Base-by-base conservation (phyloP, 305 asterid genomes). In the Fraxinus floribunda region DNA sequence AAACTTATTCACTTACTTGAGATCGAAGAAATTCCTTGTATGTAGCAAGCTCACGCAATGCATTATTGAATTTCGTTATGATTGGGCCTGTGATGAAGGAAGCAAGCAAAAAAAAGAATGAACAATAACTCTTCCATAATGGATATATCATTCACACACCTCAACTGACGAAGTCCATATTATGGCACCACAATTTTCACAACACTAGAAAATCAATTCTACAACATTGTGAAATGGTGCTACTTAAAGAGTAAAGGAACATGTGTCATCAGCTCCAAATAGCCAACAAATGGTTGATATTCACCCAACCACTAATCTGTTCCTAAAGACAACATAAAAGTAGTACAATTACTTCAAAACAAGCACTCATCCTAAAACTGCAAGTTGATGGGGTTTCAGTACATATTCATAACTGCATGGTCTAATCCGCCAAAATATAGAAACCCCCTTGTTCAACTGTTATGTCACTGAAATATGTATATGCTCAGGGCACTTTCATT, bases 1-100 rank as follows among this genome's bases (percentile, higher is more conserved):
- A 71, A 76, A 78, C 76, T 73, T 78, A 77, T 89, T 79, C 86
- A 91, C 90, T 88, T 83, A 89, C 99, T 89, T 96, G 99, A 75
- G 99, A 91, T 80, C 98, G 95, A 75, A 96, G 98, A 88, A 96
- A 95, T 85, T 96, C 99, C 90, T 96, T 94, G 91, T 94, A 96
- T 24, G 97, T 86, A 71, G 97, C 94, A 87, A 96, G 94, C 91
- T 96, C 99, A 75, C 85, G 92, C 80, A 96, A 85, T 75, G 94
- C 92, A 85, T 89, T 84, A 80, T 89, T 86, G 87, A 94, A 94
- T 90, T 93, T 96, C 75, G 97, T 88, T 80, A 96, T 85, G 70
- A 94, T 93, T 74, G 99, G 99, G 75, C 99, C 99, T 96, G 87
- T 83, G 79, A 83, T 0, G n/a, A 52, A 10, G 39, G 82, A 85